Base-by-base conservation (phyloP, 306 rosid species). In the Vicia faba region DNA sequence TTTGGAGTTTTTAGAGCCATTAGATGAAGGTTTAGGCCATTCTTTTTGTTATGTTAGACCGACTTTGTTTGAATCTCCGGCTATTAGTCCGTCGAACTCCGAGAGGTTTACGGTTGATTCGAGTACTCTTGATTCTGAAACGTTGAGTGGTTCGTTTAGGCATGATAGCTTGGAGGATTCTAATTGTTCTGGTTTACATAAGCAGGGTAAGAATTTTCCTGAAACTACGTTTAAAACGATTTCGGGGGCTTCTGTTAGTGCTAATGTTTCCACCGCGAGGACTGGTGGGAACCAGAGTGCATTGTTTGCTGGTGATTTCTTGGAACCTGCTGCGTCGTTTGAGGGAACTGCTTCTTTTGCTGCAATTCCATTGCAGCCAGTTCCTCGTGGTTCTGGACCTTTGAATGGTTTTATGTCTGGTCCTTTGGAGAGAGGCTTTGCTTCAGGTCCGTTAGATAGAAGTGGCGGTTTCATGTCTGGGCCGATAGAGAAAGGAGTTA, bases 351-450 rank as follows among this genome's bases (percentile, higher is more conserved):
- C 91, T 11, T 86, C 88, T 0, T 86, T 86, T 73, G 81, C 86
- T 60, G 86, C 91, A 11, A 81, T 86, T 62, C 91, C 88, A 64
- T 74, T 86, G 81, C 91, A 86, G 82, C 91, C 91, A 69, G 83
- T 81, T 29, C 91, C 91, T 55, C 88, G 83, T 26, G 82, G 91
- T 64, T 83, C 85, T 61, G 87, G 85, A 70, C 82, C 87, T 44
- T 66, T 78, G 60, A 83, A 83, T 31, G 83, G 91, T 23, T 86
- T 86, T 78, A 83, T 86, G 88, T 86, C 91, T 12, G 91, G 91
- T 31, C 91, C 91, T 25, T 56, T 86, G 76, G 91, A 86, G 77
- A 73, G 91, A 69, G 64, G 64, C 8, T 83, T 67, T 71, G 79
- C 84, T 4, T 86, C 91, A 0, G 91, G 91, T 38, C 91, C 91